Base-by-base conservation (phyloP, 345 rosid genomes). In the Salix dunnii region DNA sequence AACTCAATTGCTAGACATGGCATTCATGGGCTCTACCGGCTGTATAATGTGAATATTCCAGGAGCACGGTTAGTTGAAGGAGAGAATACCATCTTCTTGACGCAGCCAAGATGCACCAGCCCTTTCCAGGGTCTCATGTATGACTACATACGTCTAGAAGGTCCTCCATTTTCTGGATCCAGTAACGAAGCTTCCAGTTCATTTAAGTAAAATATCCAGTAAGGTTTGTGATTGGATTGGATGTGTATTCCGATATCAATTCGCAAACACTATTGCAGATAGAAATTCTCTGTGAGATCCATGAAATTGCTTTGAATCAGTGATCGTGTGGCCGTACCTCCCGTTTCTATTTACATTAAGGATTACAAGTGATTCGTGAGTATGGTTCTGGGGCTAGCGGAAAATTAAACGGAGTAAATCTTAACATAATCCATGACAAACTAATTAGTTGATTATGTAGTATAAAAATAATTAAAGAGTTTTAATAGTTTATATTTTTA, bases 1-100 rank as follows among this genome's bases (percentile, higher is more conserved):
- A 80, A 80, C 62, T 20, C 83, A 27, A 80, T 80, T 48, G 83
- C 83, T 23, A 80, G 83, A 74, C 83, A 80, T 58, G 83, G 83
- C 23, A 72, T 72, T 43, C 83, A 80, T 25, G 83, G 83, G 33
- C 63, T 80, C 40, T 80, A 76, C 71, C 28, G 83, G 77, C 68
- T 80, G 46, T 76, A 64, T 65, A 46, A 60, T 67, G 77, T 80
- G 28, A 60, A 60, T 23, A 49, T 76, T 40, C 71, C 77, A 3
- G 80, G 77, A 11, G 53, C 70, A 7, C 51, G 35, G 33, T 23
- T 80, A 16, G 70, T 72, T 11, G 65, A 76, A 66, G 80, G 83
- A 40, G 73, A 67, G 48, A 80, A 80, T 28, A 68, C 76, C 48
- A 61, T 80, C 61, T 80, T 71, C 43, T 38, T 80, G 65, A 68